Base-by-base conservation (phyloP, 331 rosid species). In the Telfairia occidentalis region DNA sequence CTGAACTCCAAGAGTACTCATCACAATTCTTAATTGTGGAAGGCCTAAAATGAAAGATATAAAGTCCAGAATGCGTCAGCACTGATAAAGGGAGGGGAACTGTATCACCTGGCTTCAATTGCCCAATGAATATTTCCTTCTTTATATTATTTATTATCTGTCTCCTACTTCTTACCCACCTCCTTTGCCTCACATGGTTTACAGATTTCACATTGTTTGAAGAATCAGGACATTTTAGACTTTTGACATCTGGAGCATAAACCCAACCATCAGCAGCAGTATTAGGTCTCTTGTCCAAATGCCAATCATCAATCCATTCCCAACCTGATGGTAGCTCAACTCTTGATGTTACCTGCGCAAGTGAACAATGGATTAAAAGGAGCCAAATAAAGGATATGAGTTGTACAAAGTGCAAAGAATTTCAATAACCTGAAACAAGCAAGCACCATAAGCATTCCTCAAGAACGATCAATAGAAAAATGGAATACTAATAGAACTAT, bases 271-370 rank as follows among this genome's bases (percentile, higher is more conserved):
- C 92, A 77, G 87, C 79, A 81, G 82, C 81, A 78, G 81, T 81
- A 16, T 75, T 59, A 78, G 95, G 75, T 71, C 78, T 77, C 29
- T 78, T 76, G 82, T 90, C 96, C 92, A 92, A 82, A 86, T 92
- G 92, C 95, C 97, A 90, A 84, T 90, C 92, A 81, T 92, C 96
- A 82, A 85, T 66, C 96, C 97, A 92, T 77, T 92, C 92, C 95
- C 97, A 92, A 65, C 95, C 91, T 15, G 82, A 69, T 1, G 88
- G 92, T 65, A 92, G 75, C 73, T 87, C 95, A 78, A 81, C 83
- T 45, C 54, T 83, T 24, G 87, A 58, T 71, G 72, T 78, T 79
- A 42, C 84, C 97, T 92, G 87, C 50, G 80, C 58, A 16, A 76
- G 73, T 57, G 57, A 82, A 34, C 15, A 28, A 29, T 37, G 16